These are phyloP conservation scores for Penicillium sp. DNA, from an alignment of 2,329 filamentous ascomycete genomes.

Conservation along the genomic window DNA sequence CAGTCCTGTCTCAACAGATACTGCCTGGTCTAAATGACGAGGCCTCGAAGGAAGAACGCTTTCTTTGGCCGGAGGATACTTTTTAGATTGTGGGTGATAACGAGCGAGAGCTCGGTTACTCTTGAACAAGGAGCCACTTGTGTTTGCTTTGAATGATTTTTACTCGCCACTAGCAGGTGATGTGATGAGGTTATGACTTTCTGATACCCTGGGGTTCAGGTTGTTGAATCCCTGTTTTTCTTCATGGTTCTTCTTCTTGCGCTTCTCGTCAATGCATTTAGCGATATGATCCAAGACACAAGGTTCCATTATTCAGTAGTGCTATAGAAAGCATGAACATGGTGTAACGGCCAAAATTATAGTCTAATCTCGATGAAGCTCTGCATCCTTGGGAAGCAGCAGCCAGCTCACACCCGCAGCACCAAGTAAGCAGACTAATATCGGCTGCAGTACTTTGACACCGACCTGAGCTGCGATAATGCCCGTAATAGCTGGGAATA, in stretches of 20 bases:
- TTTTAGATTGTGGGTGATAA: constrained; percentile 29
- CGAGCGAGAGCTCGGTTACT: not conserved
- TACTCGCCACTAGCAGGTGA: constrained; percentile 4
- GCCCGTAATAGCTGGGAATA: constrained; percentile 59
- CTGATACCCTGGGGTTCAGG: constrained; percentile 18
- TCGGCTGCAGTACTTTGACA: constrained; percentile 53
- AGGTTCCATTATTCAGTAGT: not conserved
- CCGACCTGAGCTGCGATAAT: constrained; percentile 49
- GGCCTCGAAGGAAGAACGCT: constrained; percentile 25
- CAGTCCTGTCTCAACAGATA: constrained; percentile 6
- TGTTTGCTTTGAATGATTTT: not conserved
- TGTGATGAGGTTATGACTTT: constrained; percentile 23
- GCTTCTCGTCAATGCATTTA: not conserved
- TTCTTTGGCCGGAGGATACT: constrained; percentile 46
- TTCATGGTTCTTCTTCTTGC: not conserved
- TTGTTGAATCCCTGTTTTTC: not conserved
- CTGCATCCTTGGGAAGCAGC: constrained; percentile 30
- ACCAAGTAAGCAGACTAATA: constrained; percentile 50
- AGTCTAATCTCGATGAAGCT: constrained; percentile 23
- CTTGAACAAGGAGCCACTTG: not conserved
- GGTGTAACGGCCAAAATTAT: not conserved
- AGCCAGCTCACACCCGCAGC: constrained; percentile 52
- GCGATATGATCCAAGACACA: not conserved
- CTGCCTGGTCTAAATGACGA: constrained; percentile 5
- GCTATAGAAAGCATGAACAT: rapidly evolving